Percentiles rank a stretch among this genome's conserved stretches.
phyloP scores from a whole-genome alignment of 768 basidiomycete genomes.

The Agaricus subrufescens region DNA sequence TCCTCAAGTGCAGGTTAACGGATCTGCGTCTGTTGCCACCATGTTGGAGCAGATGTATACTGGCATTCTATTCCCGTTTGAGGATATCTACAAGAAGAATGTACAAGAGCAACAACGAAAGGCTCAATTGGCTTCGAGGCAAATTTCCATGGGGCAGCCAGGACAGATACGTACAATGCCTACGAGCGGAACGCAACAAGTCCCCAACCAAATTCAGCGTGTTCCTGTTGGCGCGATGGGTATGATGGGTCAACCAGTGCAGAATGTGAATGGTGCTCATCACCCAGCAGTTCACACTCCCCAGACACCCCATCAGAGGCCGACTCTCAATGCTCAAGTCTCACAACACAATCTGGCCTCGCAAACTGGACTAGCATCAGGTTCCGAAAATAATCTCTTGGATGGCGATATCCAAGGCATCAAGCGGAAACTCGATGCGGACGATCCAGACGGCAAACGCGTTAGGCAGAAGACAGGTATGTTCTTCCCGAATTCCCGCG shows the following conservation, averaged over 20 bases:
- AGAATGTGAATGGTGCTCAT: conserved; percentile 1
- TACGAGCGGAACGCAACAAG: conserved; percentile 14
- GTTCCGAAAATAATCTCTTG: conserved; percentile 33
- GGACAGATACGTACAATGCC: conserved; percentile 20
- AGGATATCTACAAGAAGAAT: conserved; percentile 64
- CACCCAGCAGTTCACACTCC: conserved; percentile 3
- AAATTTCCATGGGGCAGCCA: conserved; percentile 22
- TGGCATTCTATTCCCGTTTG: conserved; percentile 63
- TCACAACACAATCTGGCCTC: conserved; percentile 7
- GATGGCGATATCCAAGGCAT: conserved; percentile 62
- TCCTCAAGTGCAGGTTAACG: conserved; percentile 39
- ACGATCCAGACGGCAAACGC: conserved; percentile 65
- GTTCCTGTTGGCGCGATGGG: conserved; percentile 12
- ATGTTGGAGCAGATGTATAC: conserved; percentile 57
- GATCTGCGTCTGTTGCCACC: conserved; percentile 43
- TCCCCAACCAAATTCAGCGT: conserved; percentile 20
- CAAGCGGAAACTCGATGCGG: conserved; percentile 69
- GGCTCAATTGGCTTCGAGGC: conserved; percentile 39
- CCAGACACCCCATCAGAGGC: conserved; percentile 12
- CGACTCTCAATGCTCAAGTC: conserved; percentile 6
- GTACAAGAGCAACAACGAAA: conserved; percentile 56
- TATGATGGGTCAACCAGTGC: conserved; percentile 10
- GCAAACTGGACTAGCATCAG: conserved; percentile 8
- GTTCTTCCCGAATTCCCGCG: conserved; percentile 16
- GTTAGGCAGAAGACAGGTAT: conserved; percentile 69